Evolutionary conservation across 352 stramenopile genomes (phyloP).

Genomic region (Phytophthora tubulina): DNA sequence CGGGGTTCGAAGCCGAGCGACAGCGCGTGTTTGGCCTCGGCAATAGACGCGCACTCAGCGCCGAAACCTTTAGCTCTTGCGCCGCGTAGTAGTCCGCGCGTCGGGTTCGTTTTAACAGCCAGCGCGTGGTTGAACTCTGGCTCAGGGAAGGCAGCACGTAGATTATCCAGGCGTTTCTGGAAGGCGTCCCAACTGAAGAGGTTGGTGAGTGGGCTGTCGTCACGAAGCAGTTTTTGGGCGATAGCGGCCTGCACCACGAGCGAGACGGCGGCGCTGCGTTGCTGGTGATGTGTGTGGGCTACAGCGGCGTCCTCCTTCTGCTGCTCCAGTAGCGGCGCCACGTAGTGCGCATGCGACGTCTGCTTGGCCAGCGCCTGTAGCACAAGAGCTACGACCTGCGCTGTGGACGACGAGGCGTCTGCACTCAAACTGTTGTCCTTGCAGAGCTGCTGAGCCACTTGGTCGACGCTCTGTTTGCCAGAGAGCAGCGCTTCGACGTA

Average conservation of each 20-base stretch:
- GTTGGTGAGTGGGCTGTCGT: constrained; percentile 69
- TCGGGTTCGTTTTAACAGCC: constrained; percentile 86
- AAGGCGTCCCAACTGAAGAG: constrained; percentile 76
- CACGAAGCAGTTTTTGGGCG: constrained; percentile 56
- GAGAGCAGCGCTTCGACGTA: constrained; percentile 38
- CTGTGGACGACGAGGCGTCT: constrained; percentile 17
- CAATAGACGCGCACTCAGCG: constrained; percentile 86
- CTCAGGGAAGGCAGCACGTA: constrained; percentile 64
- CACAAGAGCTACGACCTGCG: constrained; percentile 43
- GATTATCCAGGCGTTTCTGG: constrained; percentile 63
- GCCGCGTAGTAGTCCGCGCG: constrained; percentile 68
- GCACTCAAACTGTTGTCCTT: constrained; percentile 37
- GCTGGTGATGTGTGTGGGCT: constrained; percentile 43
- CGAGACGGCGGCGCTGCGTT: constrained; percentile 45
- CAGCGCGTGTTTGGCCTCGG: constrained; percentile 83
- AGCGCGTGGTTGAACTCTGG: constrained; percentile 79
- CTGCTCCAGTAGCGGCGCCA: constrained; percentile 56
- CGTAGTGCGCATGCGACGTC: constrained; percentile 41
- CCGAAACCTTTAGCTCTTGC: constrained; percentile 63
- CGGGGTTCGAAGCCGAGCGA: constrained; percentile 76
- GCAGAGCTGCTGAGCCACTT: constrained; percentile 45
- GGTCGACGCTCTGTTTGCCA: constrained; percentile 19
- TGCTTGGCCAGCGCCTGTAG: constrained; percentile 36
- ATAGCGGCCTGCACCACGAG: constrained; percentile 62
- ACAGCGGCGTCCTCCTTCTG: constrained; percentile 42